Evolutionary conservation across 202 grass and related monocot species (phyloP).

Genomic region (Elaeis oleifera): DNA sequence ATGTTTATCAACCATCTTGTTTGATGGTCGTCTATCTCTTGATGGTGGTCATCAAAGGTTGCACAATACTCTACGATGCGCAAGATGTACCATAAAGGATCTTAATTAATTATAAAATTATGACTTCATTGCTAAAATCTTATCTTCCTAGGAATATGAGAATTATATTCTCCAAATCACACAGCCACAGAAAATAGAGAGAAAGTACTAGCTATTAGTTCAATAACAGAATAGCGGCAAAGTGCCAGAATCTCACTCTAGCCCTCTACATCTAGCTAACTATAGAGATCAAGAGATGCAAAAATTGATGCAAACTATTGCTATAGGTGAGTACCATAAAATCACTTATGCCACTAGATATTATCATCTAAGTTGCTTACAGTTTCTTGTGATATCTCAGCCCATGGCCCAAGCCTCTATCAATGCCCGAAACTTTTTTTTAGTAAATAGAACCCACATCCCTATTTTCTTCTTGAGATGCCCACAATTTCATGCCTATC

Average conservation of each 20-base stretch:
- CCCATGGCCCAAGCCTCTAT: too few relatives aligned
- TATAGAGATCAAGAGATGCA: slow-evolving; percentile 39
- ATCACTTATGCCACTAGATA: slow-evolving; percentile 26
- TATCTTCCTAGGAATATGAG: slow-evolving; percentile 11
- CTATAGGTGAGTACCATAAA: slow-evolving; percentile 17
- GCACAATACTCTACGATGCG: too few relatives aligned
- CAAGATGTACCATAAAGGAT: too few relatives aligned
- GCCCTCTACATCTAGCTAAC: slow-evolving; percentile 40
- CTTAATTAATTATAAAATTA: neutral
- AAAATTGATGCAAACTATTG: slow-evolving; percentile 25
- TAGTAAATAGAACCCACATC: too few relatives aligned
- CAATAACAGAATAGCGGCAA: slow-evolving; percentile 37
- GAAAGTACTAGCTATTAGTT: slow-evolving; percentile 22
- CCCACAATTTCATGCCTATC: too few relatives aligned
- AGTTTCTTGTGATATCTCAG: neutral
- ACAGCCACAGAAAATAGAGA: slow-evolving; percentile 1
- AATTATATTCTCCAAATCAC: slow-evolving; percentile 23
- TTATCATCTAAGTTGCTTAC: slow-evolving; percentile 25
- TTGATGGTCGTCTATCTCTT: too few relatives aligned
- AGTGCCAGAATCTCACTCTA: slow-evolving; percentile 24
- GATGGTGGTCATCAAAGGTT: too few relatives aligned
- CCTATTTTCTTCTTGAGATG: too few relatives aligned
- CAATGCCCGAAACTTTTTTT: too few relatives aligned
- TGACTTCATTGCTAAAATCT: slow-evolving; percentile 16
- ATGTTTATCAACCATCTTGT: too few relatives aligned